These are phyloP conservation scores for Beauveria australis DNA, from an alignment of 2,329 filamentous ascomycete species.

Conservation along the genomic window DNA sequence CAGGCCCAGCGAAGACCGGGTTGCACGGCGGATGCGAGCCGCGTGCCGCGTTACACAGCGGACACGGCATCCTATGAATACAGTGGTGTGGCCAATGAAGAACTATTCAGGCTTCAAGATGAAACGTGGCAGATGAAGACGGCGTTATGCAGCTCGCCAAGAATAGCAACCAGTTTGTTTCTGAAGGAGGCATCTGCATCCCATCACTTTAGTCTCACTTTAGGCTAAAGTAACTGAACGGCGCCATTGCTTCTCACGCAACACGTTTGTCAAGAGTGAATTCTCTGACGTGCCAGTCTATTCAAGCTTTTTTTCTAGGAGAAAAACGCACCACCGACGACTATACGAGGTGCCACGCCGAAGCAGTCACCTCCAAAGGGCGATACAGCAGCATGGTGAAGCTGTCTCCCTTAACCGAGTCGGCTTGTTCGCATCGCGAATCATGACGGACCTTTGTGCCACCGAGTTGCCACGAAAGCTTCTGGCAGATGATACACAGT, in stretches of 20 bases:
- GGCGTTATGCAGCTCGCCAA: background rate
- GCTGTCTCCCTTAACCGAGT: background rate
- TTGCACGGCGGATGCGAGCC: constrained; percentile 4
- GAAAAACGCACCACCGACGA: background rate
- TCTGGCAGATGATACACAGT: background rate
- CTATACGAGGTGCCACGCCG: constrained; percentile 6
- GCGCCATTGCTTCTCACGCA: background rate
- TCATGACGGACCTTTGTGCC: background rate
- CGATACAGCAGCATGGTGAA: background rate
- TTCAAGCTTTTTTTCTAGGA: background rate
- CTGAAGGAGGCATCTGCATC: background rate
- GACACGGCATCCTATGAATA: background rate
- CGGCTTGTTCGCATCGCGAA: background rate
- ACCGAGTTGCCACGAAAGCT: background rate
- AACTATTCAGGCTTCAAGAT: background rate
- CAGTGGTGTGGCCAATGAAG: background rate
- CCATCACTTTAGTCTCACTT: background rate
- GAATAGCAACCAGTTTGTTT: background rate
- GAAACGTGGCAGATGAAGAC: constrained; percentile 5
- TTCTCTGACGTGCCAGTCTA: background rate
- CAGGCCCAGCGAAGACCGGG: background rate
- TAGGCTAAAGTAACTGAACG: background rate
- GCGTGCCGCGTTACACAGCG: constrained; percentile 5
- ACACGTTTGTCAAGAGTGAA: background rate
- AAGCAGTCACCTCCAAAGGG: background rate